Evolutionary conservation across 768 basidiomycete genomes (phyloP), one percentile per base, ranked within the genome.

Genomic region (Hericium alpestre): DNA sequence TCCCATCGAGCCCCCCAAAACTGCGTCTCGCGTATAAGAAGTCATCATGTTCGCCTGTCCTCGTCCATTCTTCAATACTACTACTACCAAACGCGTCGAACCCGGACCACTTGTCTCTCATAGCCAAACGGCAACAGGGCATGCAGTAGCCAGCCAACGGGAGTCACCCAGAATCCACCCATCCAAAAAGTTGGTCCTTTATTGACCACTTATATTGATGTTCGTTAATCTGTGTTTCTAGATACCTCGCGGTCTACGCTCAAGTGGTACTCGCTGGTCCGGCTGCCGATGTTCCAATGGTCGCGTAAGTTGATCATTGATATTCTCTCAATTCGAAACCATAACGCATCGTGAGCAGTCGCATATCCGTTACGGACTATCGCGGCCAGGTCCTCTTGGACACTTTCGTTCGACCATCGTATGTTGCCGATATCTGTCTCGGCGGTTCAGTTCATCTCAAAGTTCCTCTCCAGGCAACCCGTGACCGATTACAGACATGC

Each of bases 391-490:
- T 71, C 9, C 55, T 81, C 22, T 65, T 78, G 50, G 80, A 82
- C 62, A 77, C 76, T 39, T 76, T 71, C 64, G 79, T 83, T 50
- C 75, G 70, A 18, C 81, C 81, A 48, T 79, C 78, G 80, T 82
- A 61, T 27, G 41, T 55, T 39, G 39, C 37, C 12, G 51, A 22
- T 12, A n/a, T 16, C 4, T 59, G 15, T 46, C 50, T 20, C 27
- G 16, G n/a, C 41, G 12, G n/a, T 20, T 25, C 22, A 11, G 18
- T 23, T 38, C 12, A 18, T 54, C 22, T n/a, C 38, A 20, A 2
- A 20, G 37, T 18, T 10, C 51, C 15, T 51, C 41, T 39, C n/a
- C 58, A 81, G 80, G 5, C 76, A 79, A 57, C 65, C 65, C 11
- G 72, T 81, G 48, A 70, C 72, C 40, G 76, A 80, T 61, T 78